These are phyloP conservation scores for Pulveroboletus sp. DNA, from an alignment of 768 basidiomycete species.

Conservation along the genomic window DNA sequence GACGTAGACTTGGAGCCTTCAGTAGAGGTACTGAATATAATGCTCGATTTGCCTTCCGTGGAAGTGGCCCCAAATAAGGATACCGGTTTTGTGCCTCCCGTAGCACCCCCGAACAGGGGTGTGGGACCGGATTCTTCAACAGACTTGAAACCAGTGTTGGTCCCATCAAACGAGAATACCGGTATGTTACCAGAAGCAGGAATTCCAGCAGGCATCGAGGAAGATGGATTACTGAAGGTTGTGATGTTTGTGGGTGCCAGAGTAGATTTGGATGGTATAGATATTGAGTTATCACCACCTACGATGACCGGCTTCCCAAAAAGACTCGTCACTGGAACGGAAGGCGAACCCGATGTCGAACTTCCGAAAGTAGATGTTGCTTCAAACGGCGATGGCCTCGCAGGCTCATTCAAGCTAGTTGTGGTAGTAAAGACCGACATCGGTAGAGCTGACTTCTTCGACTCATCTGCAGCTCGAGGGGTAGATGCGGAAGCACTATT, in stretches of 20 bases:
- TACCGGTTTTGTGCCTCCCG: slow-evolving; percentile 1
- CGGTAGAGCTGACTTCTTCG: slow-evolving; percentile 24
- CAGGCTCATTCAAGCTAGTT: slow-evolving; percentile 16
- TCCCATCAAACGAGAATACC: slow-evolving; percentile 19
- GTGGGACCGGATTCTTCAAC: slow-evolving; percentile 13
- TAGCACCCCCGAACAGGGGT: slow-evolving; percentile 13
- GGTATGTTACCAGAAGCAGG: slow-evolving; percentile 11
- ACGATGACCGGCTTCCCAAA: slow-evolving; percentile 12
- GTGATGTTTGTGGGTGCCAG: slow-evolving; percentile 12
- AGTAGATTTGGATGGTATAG: slow-evolving; percentile 14
- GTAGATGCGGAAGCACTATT: slow-evolving; percentile 18
- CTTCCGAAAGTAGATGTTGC: slow-evolving; percentile 18
- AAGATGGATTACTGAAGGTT: slow-evolving; percentile 12
- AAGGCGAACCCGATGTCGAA: slow-evolving; percentile 12
- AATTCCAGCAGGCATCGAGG: slow-evolving; percentile 15
- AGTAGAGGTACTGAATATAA: slow-evolving; percentile 9
- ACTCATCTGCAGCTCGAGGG: slow-evolving; percentile 15
- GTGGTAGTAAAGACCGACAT: slow-evolving; percentile 14
- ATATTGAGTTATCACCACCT: slow-evolving; percentile 20
- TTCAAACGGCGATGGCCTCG: slow-evolving; percentile 23
- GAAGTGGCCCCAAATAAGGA: slow-evolving; percentile 6
- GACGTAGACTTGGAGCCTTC: slow-evolving; percentile 15
- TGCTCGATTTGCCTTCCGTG: slow-evolving; percentile 10
- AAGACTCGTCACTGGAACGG: slow-evolving; percentile 9
- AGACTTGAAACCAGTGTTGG: slow-evolving; percentile 12